Conservation (phyloP, 495 filamentous ascomycete species). For the Acidomyces sp. region DNA sequence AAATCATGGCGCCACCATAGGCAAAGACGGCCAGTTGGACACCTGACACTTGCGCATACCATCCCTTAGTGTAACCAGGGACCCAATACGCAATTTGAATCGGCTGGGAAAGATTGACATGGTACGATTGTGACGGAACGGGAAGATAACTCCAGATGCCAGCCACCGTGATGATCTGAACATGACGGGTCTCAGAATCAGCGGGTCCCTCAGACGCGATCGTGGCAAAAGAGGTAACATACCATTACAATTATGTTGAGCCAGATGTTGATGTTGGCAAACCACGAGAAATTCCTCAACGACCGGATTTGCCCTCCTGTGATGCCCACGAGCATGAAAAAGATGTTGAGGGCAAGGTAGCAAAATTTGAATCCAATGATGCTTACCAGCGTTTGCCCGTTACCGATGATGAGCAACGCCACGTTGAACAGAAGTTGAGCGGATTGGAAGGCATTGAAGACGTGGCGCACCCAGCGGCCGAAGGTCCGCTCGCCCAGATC, state of each 20-base stretch:
- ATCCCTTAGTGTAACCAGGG: background rate
- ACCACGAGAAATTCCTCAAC: constrained; percentile 43
- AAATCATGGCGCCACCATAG: constrained; percentile 33
- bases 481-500: constrained; percentile 47
- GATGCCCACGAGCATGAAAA: constrained; percentile 36
- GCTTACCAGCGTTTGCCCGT: constrained; percentile 46
- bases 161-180: too few species aligned
- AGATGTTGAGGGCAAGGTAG: constrained; percentile 39
- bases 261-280: constrained; percentile 41
- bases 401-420: constrained; percentile 40
- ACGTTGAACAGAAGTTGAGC: constrained; percentile 37
- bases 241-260: constrained; percentile 42
- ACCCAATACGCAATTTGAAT: background rate
- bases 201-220: too few species aligned
- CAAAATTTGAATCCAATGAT: constrained; percentile 41
- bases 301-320: constrained; percentile 39
- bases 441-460: constrained; percentile 41
- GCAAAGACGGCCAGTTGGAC: constrained; percentile 34
- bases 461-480: constrained; percentile 34
- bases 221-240: too few species aligned
- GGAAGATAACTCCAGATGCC: too few species aligned
- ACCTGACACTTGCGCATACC: background rate
- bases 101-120: background rate
- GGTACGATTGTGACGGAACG: background rate
- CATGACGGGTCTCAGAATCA: too few species aligned